phyloP scores from a whole-genome alignment of 345 rosid species.

The Anacardium occidentale region DNA sequence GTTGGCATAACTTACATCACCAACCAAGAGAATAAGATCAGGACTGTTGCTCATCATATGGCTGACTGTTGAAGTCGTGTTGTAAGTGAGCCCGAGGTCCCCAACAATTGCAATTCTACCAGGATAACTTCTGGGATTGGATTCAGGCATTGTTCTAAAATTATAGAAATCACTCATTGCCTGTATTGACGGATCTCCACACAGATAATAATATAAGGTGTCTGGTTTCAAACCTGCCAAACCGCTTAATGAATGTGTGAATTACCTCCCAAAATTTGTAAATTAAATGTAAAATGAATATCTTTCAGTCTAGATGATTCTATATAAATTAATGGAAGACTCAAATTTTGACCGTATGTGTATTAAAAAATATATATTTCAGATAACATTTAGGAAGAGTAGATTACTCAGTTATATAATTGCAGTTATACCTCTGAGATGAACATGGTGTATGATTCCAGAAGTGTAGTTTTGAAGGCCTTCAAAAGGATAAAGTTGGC shows the following conservation, averaged over 20 bases:
- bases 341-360: too few relatives aligned
- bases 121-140: conserved; percentile 59
- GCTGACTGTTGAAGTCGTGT: conserved; percentile 61
- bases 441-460: conserved; percentile 92
- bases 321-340: too few relatives aligned
- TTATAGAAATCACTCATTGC: conserved; percentile 53
- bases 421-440: conserved; percentile 52
- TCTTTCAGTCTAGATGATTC: too few relatives aligned
- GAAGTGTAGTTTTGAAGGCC: conserved; percentile 91
- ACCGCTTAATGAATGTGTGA: not conserved
- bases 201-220: conserved; percentile 69
- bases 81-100: conserved; percentile 83
- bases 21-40: conserved; percentile 65
- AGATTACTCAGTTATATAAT: too few relatives aligned
- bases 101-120: conserved; percentile 63
- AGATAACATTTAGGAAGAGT: too few relatives aligned
- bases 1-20: conserved; percentile 73
- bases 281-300: too few relatives aligned
- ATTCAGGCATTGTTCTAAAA: conserved; percentile 69
- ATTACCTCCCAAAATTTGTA: too few relatives aligned
- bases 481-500: conserved; percentile 76
- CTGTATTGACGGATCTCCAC: conserved; percentile 75
- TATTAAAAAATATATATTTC: too few relatives aligned
- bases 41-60: conserved; percentile 62
- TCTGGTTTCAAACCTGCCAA: conserved; percentile 62